These are phyloP conservation scores for Penicillium psychrofluorescens DNA, from an alignment of 495 filamentous ascomycete species.

Conservation along the genomic window DNA sequence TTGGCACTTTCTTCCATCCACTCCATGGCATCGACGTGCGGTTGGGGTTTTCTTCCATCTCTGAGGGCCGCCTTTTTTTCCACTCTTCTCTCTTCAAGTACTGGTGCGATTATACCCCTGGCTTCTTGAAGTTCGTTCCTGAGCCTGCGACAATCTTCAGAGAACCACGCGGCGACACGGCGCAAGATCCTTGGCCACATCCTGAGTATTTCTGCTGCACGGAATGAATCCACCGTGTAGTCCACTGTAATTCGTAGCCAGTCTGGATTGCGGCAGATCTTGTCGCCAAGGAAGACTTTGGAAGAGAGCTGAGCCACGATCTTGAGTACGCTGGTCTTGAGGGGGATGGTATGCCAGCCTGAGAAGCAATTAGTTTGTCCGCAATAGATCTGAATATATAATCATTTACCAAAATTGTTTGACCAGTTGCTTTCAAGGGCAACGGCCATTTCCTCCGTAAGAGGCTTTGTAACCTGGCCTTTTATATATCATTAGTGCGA, in stretches of 20 bases:
- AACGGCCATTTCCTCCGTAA: conserved; percentile 8
- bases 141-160: conserved; percentile 9
- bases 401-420: conserved; percentile 4
- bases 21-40: conserved; percentile 10
- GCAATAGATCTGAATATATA: too few species aligned
- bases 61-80: conserved; percentile 3
- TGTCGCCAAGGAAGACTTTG: conserved; percentile 41
- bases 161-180: conserved; percentile 12
- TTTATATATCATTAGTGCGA: too few species aligned
- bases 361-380: neutral
- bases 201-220: conserved; percentile 6
- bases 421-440: conserved; percentile 6
- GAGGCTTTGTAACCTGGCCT: conserved; percentile 7
- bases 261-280: conserved; percentile 40
- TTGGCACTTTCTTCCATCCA: conserved; percentile 19
- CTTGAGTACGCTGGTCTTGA: neutral
- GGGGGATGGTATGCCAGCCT: conserved; percentile 27
- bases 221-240: conserved; percentile 40
- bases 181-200: conserved; percentile 17
- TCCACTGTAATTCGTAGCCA: conserved; percentile 43
- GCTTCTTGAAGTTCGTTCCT: conserved; percentile 8
- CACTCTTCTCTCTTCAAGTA: conserved; percentile 7
- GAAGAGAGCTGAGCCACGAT: conserved; percentile 45
- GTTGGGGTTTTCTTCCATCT: neutral
- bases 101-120: conserved; percentile 12